phyloP scores from a whole-genome alignment of 2,329 filamentous ascomycete genomes.

The Monosporascus cannonballus region DNA sequence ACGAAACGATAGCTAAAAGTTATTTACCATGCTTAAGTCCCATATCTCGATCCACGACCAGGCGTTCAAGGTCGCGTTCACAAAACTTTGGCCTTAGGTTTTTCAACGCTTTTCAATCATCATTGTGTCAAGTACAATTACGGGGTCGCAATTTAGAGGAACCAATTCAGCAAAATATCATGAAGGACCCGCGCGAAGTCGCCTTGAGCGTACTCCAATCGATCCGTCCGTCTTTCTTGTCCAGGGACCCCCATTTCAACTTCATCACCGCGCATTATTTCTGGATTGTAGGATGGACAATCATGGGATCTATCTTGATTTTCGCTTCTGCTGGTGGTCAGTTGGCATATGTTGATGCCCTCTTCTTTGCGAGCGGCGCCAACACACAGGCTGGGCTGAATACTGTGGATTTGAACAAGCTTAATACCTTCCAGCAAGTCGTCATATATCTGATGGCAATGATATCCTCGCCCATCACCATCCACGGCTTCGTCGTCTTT shows the following conservation, averaged over 20 bases:
- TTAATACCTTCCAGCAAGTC: conserved; percentile 68
- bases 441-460: conserved; percentile 66
- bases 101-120: neutral
- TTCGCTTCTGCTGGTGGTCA: conserved; percentile 54
- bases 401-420: conserved; percentile 61
- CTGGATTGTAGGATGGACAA: conserved; percentile 69
- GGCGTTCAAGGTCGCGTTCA: neutral
- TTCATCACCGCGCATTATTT: conserved; percentile 80
- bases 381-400: conserved; percentile 94
- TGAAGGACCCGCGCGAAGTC: conserved; percentile 26
- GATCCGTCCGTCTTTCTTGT: conserved; percentile 51
- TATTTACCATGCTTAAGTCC: neutral
- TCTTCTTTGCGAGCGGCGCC: conserved; percentile 80
- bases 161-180: conserved; percentile 12
- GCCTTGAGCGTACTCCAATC: conserved; percentile 39
- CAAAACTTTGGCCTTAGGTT: neutral
- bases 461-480: conserved; percentile 75
- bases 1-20: neutral
- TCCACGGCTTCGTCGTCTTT: conserved; percentile 83
- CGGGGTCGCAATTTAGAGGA: too few species aligned
- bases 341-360: conserved; percentile 75
- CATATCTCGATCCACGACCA: neutral
- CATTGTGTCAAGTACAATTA: neutral
- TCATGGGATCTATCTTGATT: conserved; percentile 73
- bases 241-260: conserved; percentile 64